phyloP scores from a whole-genome alignment of 192 early-diverging fungal genomes.

The Martensiomyces pterosporus region DNA sequence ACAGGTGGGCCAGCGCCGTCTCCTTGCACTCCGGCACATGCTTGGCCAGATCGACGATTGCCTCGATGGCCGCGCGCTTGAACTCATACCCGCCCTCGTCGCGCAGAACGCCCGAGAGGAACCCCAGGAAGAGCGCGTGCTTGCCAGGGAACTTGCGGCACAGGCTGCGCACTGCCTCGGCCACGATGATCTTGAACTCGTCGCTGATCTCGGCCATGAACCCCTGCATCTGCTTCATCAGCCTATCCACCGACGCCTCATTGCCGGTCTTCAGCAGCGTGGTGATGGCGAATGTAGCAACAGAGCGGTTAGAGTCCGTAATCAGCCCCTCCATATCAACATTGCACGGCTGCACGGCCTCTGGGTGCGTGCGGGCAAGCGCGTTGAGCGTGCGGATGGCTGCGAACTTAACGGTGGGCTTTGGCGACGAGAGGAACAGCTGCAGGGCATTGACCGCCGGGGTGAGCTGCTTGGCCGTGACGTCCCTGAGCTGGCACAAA shows the following conservation, averaged over 20 bases:
- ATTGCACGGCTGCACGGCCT: constrained; percentile 91
- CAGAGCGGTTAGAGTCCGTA: constrained; percentile 92
- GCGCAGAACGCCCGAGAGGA: constrained; percentile 86
- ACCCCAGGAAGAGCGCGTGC: constrained; percentile 88
- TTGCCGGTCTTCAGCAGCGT: constrained; percentile 98
- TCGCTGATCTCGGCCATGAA: constrained; percentile 99
- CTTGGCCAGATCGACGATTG: constrained; percentile 93
- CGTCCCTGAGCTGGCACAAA: constrained; percentile 85
- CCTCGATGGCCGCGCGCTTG: constrained; percentile 94
- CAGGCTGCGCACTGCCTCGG: constrained; percentile 94
- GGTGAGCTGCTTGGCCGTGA: constrained; percentile 79
- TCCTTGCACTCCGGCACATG: constrained; percentile 94
- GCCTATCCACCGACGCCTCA: constrained; percentile 92
- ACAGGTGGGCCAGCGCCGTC: constrained; percentile 87
- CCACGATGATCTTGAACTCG: constrained; percentile 99
- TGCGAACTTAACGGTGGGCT: constrained; percentile 90
- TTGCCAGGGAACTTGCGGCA: constrained; percentile 96
- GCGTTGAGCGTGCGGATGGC: constrained; percentile 96
- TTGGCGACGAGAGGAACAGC: constrained; percentile 89
- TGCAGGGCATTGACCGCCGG: constrained; percentile 92
- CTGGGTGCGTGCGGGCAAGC: constrained; percentile 84
- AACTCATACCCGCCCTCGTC: constrained; percentile 98
- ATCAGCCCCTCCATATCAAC: constrained; percentile 98
- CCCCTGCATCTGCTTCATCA: constrained; percentile 98
- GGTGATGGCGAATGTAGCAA: constrained; percentile 98